phyloP scores from a whole-genome alignment of 768 basidiomycete genomes.

The Suillus paluster region DNA sequence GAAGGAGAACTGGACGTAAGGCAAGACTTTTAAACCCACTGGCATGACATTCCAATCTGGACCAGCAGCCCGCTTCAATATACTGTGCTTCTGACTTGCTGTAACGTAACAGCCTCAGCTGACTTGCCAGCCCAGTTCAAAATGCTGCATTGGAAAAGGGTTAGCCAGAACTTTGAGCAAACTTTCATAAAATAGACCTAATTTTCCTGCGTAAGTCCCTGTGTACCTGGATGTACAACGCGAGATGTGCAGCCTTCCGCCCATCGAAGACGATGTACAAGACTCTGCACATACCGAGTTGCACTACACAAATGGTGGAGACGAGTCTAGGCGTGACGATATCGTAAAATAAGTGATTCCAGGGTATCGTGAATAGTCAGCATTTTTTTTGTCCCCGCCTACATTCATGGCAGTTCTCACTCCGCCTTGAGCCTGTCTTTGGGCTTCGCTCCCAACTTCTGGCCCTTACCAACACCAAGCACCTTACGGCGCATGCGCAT shows the following conservation, averaged over 20 bases:
- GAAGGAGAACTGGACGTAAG: not conserved
- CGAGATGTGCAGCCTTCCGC: not conserved
- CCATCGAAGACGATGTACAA: not conserved
- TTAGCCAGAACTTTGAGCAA: not conserved
- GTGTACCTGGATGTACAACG: not conserved
- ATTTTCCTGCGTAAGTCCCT: not conserved
- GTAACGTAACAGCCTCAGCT: not conserved
- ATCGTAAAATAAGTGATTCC: not conserved
- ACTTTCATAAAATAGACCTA: not conserved
- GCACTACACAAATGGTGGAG: not conserved
- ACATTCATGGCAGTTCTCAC: conserved; percentile 8
- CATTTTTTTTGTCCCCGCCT: not conserved
- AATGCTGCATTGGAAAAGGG: not conserved
- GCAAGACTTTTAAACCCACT: conserved; percentile 25
- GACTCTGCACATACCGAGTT: not conserved
- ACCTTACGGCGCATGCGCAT: conserved; percentile 59
- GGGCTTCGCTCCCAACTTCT: conserved; percentile 39
- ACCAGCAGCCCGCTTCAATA: not conserved
- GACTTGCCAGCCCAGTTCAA: not conserved
- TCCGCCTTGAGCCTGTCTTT: conserved; percentile 32
- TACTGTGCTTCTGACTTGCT: too few species aligned
- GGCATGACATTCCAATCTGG: not conserved
- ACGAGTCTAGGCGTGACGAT: not conserved
- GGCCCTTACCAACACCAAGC: conserved; percentile 42
- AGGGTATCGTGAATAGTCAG: not conserved